Percentiles rank a stretch among this genome's conserved stretches.
These are phyloP conservation scores for Podospora anserina DNA, from an alignment of 495 filamentous ascomycete species.

Conservation along the genomic window DNA sequence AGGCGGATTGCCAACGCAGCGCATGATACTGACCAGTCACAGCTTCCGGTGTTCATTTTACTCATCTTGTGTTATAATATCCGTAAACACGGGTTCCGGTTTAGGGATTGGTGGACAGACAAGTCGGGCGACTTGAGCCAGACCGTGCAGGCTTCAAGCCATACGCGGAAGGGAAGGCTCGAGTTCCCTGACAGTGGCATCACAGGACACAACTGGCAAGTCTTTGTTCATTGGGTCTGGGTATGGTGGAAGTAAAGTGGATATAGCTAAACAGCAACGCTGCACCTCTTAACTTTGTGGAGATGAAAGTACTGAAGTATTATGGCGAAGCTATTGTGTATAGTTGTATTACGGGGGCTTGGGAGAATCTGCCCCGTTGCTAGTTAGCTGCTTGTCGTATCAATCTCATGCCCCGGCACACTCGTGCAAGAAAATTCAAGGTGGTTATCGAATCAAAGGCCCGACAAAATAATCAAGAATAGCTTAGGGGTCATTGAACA, in stretches of 20 bases:
- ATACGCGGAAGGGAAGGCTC: conserved; percentile 33
- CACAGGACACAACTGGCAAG: conserved; percentile 27
- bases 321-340: too few relatives aligned
- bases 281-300: too few relatives aligned
- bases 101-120: conserved; percentile 34
- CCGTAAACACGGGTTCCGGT: conserved; percentile 32
- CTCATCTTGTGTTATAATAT: conserved; percentile 37
- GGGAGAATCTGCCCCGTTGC: too few relatives aligned
- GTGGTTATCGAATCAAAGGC: too few relatives aligned
- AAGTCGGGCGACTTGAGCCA: conserved; percentile 37
- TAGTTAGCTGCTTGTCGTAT: too few relatives aligned
- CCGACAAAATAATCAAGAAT: too few relatives aligned
- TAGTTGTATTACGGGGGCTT: too few relatives aligned
- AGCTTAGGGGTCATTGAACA: too few relatives aligned
- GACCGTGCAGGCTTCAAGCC: conserved; percentile 32
- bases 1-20: too few relatives aligned
- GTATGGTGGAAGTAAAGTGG: conserved; percentile 34
- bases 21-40: neutral
- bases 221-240: conserved; percentile 35
- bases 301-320: too few relatives aligned
- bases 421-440: too few relatives aligned
- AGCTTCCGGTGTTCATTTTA: conserved; percentile 37
- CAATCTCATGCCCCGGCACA: too few relatives aligned
- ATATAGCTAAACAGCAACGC: neutral
- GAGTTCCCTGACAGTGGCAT: conserved; percentile 33